Evolutionary conservation across 179 eudicot genomes (phyloP), one percentile per base, ranked within the genome.

Genomic region (Carnegiea gigantea): DNA sequence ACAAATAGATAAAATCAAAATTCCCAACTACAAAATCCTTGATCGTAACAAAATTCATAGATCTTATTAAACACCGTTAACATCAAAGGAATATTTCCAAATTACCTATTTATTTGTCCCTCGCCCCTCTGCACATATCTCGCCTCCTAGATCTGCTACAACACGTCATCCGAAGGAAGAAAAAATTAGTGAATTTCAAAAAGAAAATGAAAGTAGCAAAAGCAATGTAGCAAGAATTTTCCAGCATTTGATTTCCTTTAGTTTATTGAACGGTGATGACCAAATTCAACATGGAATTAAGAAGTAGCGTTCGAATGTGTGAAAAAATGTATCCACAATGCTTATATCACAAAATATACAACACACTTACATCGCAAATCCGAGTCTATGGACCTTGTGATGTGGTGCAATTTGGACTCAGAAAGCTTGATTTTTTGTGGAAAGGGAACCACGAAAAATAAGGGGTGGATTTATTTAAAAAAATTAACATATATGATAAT

Each of bases 111-210:
- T 83, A 60, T 86, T 84, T 81, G 87, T 88, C 92, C 90, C 95
- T 88, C 90, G 93, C 97, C 89, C 92, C 93, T 91, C 88, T 85
- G 90, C 86, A 87, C 88, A 83, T 86, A 84, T 90, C 88, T 92
- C 89, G 91, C 93, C 89, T 90, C 93, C 92, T 78, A 81, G 88
- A 82, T 51, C 83, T 79, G 85, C 98, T 94, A 92, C 90, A 89
- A 65, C 24, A 85, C 30, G 65, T 10, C 54, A 78, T 33, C 40
- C 82, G 68, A 48, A 26, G 78, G 81, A 53, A 70, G 21, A 30
- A 21, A 21, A 26, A 70, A 43, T 26, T 0, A 72, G 28, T 73
- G 28, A 73, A 44, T n/a, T 23, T 18, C 23, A 43, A 28, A 49
- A 73, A 18, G 62, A 57, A 14, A 57, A 20, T 3, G 14, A 57